A percentile compares a stretch with the other conserved stretches of the same genome.
Evolutionary conservation across 768 basidiomycete genomes (phyloP).

Genomic region (Boletus vermiculosoides): DNA sequence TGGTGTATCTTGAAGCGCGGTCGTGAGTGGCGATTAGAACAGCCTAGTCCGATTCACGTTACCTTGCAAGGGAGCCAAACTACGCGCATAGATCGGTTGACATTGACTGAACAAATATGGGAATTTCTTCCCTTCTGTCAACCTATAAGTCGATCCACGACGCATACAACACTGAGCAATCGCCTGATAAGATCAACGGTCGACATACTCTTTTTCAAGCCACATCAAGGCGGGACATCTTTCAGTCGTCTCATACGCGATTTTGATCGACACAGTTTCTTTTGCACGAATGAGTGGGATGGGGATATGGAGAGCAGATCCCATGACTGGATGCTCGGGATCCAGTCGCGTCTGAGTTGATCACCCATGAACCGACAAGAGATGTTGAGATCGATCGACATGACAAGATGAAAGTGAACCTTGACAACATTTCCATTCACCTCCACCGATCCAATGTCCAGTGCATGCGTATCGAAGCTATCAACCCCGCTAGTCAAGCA

Average conservation of each 20-base stretch:
- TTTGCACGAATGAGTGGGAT: slow-evolving; percentile 43
- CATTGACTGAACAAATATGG: slow-evolving; percentile 92
- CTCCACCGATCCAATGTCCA: slow-evolving; percentile 56
- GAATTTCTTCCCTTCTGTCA: slow-evolving; percentile 82
- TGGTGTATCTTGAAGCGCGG: slow-evolving; percentile 60
- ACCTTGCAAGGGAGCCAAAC: slow-evolving; percentile 80
- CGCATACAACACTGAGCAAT: background rate
- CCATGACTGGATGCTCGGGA: slow-evolving; percentile 67
- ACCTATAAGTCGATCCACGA: slow-evolving; percentile 38
- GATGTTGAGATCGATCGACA: background rate
- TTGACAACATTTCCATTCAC: slow-evolving; percentile 46
- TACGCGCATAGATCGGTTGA: slow-evolving; percentile 87
- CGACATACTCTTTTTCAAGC: slow-evolving; percentile 72
- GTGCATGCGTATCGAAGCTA: slow-evolving; percentile 48
- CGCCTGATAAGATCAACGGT: background rate
- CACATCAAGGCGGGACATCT: slow-evolving; percentile 81
- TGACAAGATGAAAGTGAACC: slow-evolving; percentile 35
- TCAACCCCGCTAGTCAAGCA: background rate
- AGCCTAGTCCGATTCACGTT: background rate
- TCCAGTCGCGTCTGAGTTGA: slow-evolving; percentile 49
- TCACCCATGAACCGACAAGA: background rate
- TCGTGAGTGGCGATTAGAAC: background rate
- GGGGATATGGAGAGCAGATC: slow-evolving; percentile 65
- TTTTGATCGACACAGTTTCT: slow-evolving; percentile 44
- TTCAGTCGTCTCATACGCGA: slow-evolving; percentile 73